Conservation (phyloP, 352 stramenopile genomes). For the Phytophthora hibernalis region DNA sequence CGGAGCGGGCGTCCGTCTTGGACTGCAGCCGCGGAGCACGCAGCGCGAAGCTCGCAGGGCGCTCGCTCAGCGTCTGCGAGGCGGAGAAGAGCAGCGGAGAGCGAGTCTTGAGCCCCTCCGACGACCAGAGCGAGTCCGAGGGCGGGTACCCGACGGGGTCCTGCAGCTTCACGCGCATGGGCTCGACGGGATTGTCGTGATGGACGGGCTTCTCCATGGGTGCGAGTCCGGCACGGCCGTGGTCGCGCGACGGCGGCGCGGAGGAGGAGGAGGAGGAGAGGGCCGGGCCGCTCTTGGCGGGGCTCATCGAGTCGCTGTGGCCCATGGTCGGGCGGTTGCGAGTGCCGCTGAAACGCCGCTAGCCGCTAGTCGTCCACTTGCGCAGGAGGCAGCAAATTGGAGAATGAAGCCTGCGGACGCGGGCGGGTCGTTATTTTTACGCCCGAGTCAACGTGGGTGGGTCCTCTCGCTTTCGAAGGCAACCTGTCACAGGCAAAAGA, state of each 20-base stretch:
- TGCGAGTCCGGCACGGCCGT: slow-evolving; percentile 19
- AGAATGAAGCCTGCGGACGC: slow-evolving; percentile 48
- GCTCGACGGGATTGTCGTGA: slow-evolving; percentile 54
- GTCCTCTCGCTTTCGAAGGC: slow-evolving; percentile 24
- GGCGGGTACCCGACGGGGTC: slow-evolving; percentile 45
- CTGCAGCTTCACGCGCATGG: slow-evolving; percentile 65
- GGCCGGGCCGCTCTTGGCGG: slow-evolving; percentile 40
- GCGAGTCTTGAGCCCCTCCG: slow-evolving; percentile 58
- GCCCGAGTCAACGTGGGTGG: slow-evolving; percentile 25
- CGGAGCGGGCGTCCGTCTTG: slow-evolving; percentile 31
- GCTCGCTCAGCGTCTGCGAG: slow-evolving; percentile 36
- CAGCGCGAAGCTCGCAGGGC: slow-evolving; percentile 32
- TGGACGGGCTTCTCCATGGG: slow-evolving; percentile 48
- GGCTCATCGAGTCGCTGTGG: slow-evolving; percentile 53
- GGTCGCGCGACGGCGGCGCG: slow-evolving; percentile 13
- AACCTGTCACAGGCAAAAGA: slow-evolving; percentile 34
- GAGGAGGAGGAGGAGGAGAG: neutral
- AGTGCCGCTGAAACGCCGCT: slow-evolving; percentile 26
- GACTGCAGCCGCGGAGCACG: slow-evolving; percentile 32
- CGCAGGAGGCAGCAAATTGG: slow-evolving; percentile 50
- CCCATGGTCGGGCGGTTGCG: slow-evolving; percentile 38
- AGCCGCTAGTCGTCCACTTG: slow-evolving; percentile 36
- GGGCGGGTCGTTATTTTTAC: slow-evolving; percentile 45
- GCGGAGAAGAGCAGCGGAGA: slow-evolving; percentile 58
- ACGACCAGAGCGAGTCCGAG: slow-evolving; percentile 64